Base-by-base conservation (phyloP, 164 flowering plant species). In the Tinospora cordifolia region DNA sequence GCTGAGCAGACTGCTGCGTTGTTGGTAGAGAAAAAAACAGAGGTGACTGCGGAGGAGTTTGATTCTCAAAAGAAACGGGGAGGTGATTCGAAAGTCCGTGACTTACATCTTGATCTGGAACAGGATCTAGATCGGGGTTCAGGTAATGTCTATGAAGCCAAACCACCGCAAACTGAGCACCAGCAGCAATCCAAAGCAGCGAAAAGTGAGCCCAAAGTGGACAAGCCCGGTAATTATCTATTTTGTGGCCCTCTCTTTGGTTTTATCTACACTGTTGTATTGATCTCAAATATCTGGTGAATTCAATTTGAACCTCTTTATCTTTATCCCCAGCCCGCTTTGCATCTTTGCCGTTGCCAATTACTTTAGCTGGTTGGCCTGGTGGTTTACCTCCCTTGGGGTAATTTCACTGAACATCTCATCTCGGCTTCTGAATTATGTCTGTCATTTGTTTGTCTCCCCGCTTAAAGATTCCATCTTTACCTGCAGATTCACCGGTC, bases 321-420 rank as follows among this genome's bases (percentile, higher is more conserved):
- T 46, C 12, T 64, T 1, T 66, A 36, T 63, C 19, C 63, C 9
- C 83, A 90, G 95, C 77, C 36, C 95, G 81, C 77, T 64, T 92
- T 2, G 73, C 75, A 25, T 77, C 97, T 59, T 24, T 87, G 74
- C 84, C 92, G 54, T 49, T 84, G 79, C 83, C 84, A 11, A 81
- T 90, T 88, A 75, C 95, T 5, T 70, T 89, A 59, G 75, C 91
- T 70, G 79, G 88, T 69, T 95, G 98, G 99, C 91, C 91, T 8
- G 91, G 93, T 54, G 93, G 90, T 51, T 79, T 90, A 86, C 88
- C 90, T 81, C 87, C 92, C 44, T 78, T 90, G 83, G 96, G 98
- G 94, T 92, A 85, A 40, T 84, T 6, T 47, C 40, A 1, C 49
- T 73, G 19, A 12, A 10, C 70, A 65, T 63, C 40, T 21, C 57